phyloP scores from a whole-genome alignment of 345 rosid genomes.

The Turnera subulata region DNA sequence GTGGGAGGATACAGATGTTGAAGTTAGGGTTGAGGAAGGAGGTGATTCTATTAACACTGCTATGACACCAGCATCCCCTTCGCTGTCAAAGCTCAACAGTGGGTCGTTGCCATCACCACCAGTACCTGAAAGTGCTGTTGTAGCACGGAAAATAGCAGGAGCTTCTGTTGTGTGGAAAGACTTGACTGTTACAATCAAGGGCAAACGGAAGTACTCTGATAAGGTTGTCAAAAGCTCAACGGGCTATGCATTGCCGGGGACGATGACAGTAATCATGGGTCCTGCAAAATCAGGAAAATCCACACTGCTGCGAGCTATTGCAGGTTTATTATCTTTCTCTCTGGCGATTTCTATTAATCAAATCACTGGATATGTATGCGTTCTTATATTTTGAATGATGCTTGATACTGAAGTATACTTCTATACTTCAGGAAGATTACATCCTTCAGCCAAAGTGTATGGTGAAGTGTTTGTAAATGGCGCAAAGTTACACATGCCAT shows the following conservation, averaged over 20 bases:
- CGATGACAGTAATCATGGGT: constrained; percentile 99
- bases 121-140: constrained; percentile 49
- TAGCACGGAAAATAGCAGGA: constrained; percentile 72
- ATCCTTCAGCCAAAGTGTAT: constrained; percentile 65
- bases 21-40: constrained; percentile 69
- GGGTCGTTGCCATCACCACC: constrained; percentile 84
- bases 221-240: constrained; percentile 88
- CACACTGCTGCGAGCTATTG: constrained; percentile 80
- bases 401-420: constrained; percentile 15
- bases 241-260: constrained; percentile 94
- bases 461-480: constrained; percentile 93
- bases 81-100: constrained; percentile 80
- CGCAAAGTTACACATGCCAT: constrained; percentile 58
- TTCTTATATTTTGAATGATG: neutral
- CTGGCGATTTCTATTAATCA: neutral
- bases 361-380: neutral
- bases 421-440: constrained; percentile 68
- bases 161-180: constrained; percentile 96
- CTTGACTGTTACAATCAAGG: constrained; percentile 81
- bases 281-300: constrained; percentile 99
- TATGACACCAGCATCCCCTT: constrained; percentile 72
- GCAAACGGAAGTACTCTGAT: constrained; percentile 88
- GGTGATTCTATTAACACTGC: constrained; percentile 79
- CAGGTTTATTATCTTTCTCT: constrained; percentile 46
- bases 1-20: constrained; percentile 92